phyloP scores from a whole-genome alignment of 495 filamentous ascomycete genomes.

The Lepidopterella palustris region DNA sequence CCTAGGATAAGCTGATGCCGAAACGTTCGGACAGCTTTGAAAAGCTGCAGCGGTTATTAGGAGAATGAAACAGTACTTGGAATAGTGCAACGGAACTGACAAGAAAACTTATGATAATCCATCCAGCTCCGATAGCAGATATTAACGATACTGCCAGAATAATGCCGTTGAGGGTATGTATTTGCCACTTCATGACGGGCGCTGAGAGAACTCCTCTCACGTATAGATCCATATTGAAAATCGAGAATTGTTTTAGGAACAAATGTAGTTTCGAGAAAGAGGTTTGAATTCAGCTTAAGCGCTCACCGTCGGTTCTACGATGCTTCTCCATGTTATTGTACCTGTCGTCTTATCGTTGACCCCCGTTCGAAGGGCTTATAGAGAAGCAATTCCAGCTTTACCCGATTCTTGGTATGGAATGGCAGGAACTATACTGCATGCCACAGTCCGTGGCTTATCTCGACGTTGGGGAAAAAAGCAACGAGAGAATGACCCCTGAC shows the following conservation, averaged over 20 bases:
- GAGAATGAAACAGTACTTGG: background rate
- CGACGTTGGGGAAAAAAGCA: background rate
- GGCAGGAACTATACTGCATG: too few relatives aligned
- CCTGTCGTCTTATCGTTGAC: too few relatives aligned
- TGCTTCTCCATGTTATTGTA: too few relatives aligned
- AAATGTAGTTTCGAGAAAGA: too few relatives aligned
- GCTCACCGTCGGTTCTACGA: too few relatives aligned
- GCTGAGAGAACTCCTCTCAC: conserved; percentile 33
- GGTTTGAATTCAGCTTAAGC: too few relatives aligned
- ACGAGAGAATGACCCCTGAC: background rate
- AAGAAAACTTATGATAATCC: conserved; percentile 41
- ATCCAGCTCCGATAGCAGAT: conserved; percentile 37
- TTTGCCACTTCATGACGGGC: conserved; percentile 26
- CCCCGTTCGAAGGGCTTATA: too few relatives aligned
- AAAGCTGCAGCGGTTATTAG: conserved; percentile 26
- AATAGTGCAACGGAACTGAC: conserved; percentile 23
- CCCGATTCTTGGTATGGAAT: too few relatives aligned
- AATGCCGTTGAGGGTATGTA: conserved; percentile 33
- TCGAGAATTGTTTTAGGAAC: too few relatives aligned
- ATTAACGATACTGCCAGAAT: conserved; percentile 38
- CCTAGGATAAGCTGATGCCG: conserved; percentile 44
- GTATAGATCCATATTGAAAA: conserved; percentile 2
- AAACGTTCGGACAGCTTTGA: conserved; percentile 37
- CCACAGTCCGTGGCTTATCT: background rate
- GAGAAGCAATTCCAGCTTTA: too few relatives aligned